Percentiles rank a stretch among this genome's conserved stretches.
Evolutionary conservation across 352 stramenopile species (phyloP).

Genomic region (Hyaloperonospora brassicae): DNA sequence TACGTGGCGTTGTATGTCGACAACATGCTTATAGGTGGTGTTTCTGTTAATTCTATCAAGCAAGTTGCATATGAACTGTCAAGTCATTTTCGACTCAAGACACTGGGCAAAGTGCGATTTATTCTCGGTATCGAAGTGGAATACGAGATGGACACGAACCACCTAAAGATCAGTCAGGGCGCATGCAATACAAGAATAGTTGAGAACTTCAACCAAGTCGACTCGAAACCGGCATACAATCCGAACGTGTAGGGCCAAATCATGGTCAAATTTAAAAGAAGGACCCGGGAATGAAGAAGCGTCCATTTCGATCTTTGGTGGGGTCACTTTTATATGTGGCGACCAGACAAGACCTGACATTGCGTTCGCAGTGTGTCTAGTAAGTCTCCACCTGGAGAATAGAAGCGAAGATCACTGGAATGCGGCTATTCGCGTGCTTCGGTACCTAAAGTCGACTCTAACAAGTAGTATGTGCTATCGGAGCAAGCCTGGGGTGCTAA

Average conservation of each 20-base stretch:
- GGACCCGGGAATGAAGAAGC: background rate
- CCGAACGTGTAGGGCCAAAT: too few species aligned
- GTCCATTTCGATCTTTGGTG: background rate
- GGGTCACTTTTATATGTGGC: too few species aligned
- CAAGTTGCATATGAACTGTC: background rate
- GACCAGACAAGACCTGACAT: background rate
- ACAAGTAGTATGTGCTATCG: background rate
- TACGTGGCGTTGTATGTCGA: too few species aligned
- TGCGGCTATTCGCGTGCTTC: too few species aligned
- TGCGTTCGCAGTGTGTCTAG: background rate
- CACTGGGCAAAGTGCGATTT: too few species aligned
- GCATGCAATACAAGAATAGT: background rate
- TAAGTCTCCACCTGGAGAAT: background rate
- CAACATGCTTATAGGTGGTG: background rate
- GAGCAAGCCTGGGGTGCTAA: background rate
- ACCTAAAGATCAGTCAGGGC: background rate
- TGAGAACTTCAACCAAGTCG: background rate
- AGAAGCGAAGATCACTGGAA: background rate
- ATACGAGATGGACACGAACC: background rate
- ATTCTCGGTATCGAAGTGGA: conserved; percentile 2
- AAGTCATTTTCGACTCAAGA: background rate
- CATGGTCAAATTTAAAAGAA: background rate
- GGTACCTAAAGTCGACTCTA: background rate
- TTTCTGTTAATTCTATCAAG: too few species aligned
- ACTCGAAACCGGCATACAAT: background rate